Evolutionary conservation across 768 basidiomycete genomes (phyloP).

Genomic region (Holtermannia corniformis): DNA sequence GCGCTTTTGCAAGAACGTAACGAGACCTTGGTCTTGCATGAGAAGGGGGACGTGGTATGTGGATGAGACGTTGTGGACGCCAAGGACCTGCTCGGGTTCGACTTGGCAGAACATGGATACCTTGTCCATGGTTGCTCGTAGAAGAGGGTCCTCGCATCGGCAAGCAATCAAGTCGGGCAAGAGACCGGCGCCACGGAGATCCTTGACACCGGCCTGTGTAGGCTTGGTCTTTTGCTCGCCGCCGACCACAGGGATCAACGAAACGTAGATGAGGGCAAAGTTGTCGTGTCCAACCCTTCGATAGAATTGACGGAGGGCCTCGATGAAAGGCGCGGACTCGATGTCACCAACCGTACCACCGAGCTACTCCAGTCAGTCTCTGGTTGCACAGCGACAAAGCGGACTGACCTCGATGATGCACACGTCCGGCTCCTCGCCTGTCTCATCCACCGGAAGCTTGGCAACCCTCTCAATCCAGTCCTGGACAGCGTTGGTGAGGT

Average conservation of each 20-base stretch:
- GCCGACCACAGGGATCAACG: conserved; percentile 95
- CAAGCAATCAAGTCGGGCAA: conserved; percentile 94
- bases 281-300: conserved; percentile 94
- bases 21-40: conserved; percentile 82
- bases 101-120: conserved; percentile 99
- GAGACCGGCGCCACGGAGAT: conserved; percentile 80
- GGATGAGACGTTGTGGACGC: conserved; percentile 90
- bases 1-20: conserved; percentile 69
- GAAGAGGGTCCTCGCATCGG: conserved; percentile 72
- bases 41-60: conserved; percentile 96
- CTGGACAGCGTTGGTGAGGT: conserved; percentile 93
- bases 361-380: conserved; percentile 49
- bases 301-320: conserved; percentile 99
- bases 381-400: background rate
- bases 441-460: conserved; percentile 87
- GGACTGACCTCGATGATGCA: conserved; percentile 84
- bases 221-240: conserved; percentile 99
- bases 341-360: conserved; percentile 98
- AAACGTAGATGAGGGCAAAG: conserved; percentile 93
- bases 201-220: conserved; percentile 92
- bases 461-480: conserved; percentile 97
- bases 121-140: conserved; percentile 78
- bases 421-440: conserved; percentile 83
- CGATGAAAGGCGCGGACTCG: conserved; percentile 94
- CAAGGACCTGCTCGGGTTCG: conserved; percentile 68